Evolutionary conservation across 2,329 filamentous ascomycete genomes (phyloP), one percentile per base, ranked within the genome.

Genomic region (Didymella keratinophila): DNA sequence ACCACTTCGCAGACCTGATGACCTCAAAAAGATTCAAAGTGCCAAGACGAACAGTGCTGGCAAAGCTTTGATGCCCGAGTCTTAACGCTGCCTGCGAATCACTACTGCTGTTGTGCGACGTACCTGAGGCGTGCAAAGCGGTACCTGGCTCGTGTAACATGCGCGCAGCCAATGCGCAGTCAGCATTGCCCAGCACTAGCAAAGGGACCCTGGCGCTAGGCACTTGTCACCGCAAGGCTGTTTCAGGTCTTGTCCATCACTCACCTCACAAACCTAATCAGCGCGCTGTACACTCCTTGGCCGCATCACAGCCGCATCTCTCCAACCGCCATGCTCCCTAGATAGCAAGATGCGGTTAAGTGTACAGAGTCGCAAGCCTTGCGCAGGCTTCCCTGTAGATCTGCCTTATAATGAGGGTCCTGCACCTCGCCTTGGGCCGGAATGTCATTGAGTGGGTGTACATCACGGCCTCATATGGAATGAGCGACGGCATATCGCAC

Each of bases 401-500:
- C 63, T 60, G 61, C 60, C 62, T 58, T 63, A 67, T 67, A 65
- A 67, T 55, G 42, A 66, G 63, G 56, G 51, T 53, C 51, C 50
- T 18, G 36, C 56, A 39, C 56, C 9, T 45, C 16, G 45, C 27
- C 42, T 50, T 32, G 46, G 41, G 46, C 39, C 56, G 50, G 32
- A 25, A 42, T 18, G 25, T 37, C 14, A 36, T 36, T n/a, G n/a
- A 16, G 32, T 18, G 32, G 32, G 32, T 21, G 56, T 54, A 39
- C 41, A 58, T 58, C 50, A 54, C 46, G 41, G 39, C 56, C 50
- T 42, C 34, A 46, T 34, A 42, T 41, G 56, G 56, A 42, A 58
- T 58, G 50, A 50, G 11, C 27, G 32, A 50, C 56, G 50, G 56
- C 27, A 53, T 21, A 50, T 58, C 41, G 18, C 32, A 49, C 50